Percentiles rank a stretch among this genome's conserved stretches.
Evolutionary conservation across 257 asterid species (phyloP).

Genomic region (Forsythia suspensa): DNA sequence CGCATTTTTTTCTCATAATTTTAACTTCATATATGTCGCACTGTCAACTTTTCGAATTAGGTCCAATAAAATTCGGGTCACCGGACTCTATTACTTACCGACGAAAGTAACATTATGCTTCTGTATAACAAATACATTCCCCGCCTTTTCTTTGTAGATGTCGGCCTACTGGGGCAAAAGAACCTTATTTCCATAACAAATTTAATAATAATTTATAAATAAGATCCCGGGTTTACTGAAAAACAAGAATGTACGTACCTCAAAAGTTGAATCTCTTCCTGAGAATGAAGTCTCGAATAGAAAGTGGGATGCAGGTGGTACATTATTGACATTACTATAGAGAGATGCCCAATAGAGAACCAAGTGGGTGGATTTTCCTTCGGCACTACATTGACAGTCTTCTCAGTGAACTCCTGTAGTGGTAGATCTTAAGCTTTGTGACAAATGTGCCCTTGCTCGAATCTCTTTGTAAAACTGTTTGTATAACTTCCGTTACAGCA

Average conservation of each 20-base stretch:
- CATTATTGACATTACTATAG: slow-evolving; percentile 26
- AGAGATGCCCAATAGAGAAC: slow-evolving; percentile 27
- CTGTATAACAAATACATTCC: too few relatives aligned
- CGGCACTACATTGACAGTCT: slow-evolving; percentile 65
- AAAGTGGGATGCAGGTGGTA: background rate
- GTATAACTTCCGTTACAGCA: too few relatives aligned
- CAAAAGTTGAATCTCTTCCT: background rate
- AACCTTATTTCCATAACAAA: background rate
- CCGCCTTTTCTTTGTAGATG: too few relatives aligned
- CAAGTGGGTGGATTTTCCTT: slow-evolving; percentile 73
- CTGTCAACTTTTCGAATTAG: too few relatives aligned
- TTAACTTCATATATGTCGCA: too few relatives aligned
- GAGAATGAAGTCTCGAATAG: background rate
- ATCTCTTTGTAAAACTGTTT: slow-evolving; percentile 67
- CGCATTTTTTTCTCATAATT: too few relatives aligned
- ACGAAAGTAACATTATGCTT: too few relatives aligned
- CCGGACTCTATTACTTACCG: too few relatives aligned
- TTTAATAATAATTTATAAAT: background rate
- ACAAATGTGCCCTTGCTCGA: slow-evolving; percentile 57
- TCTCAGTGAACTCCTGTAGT: slow-evolving; percentile 81
- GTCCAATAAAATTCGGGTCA: too few relatives aligned
- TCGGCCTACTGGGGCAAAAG: background rate
- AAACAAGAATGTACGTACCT: background rate
- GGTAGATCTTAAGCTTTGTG: slow-evolving; percentile 69
- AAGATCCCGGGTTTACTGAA: background rate